Base-by-base conservation (phyloP, 225 moss, liverwort and hornwort species). In the Climacium dendroides region DNA sequence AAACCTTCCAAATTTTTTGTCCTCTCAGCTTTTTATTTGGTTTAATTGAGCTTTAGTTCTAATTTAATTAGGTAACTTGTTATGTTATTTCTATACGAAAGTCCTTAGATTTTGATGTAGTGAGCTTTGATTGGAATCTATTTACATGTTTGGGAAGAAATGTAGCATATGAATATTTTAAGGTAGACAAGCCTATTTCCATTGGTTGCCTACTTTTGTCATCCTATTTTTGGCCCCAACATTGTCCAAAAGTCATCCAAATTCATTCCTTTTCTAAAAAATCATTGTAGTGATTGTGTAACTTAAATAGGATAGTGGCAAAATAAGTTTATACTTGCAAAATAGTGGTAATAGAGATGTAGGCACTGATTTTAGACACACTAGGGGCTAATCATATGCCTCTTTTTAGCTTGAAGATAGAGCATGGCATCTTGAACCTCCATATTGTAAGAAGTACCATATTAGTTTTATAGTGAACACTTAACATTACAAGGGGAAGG, bases 251-350 rank as follows among this genome's bases (percentile, higher is more conserved):
- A 70, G 26, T 25, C 41, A 70, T 39, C 15, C 8, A 70, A 41
- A 41, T 70, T 5, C 4, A 0, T 15, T 70, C 0, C 15, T 25
- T 43, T 25, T 14, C 4, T 13, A 39, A 9, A 20, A 14, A n/a
- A 7, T 22, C 6, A 37, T 3, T 23, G 0, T 0, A 37, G 2
- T 22, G 11, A 37, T 0, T 37, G 0, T 0, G 0, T 37, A 11
- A 37, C 13, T 37, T 7, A 37, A 37, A 37, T 22, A 67, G 37
- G 1, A 67, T 0, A 13, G 0, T 12, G 9, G 6, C 2, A 66
- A 7, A 37, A 22, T 3, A 0, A 0, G 22, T 35, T 13, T 37
- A 22, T 3, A 22, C 1, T 37, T 67, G 7, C 7, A 66, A 67
- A 37, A 13, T 0, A 7, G 37, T 67, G 4, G 12, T 37, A 22